Base-by-base conservation (phyloP, 306 rosid species). In the Arachis stenosperma region DNA sequence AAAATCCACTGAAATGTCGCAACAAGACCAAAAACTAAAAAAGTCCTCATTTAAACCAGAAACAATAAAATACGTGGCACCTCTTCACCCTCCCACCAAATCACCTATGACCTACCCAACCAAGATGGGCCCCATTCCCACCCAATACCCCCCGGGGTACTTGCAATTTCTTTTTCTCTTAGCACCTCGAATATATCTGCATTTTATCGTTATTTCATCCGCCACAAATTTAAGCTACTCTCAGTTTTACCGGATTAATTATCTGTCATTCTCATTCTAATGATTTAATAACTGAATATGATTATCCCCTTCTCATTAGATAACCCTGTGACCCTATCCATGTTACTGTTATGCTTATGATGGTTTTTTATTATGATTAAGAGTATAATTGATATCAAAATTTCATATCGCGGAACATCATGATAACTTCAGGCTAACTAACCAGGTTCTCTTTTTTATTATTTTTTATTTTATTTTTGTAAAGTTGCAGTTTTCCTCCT, bases 41-140 rank as follows among this genome's bases (percentile, higher is more conserved):
- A 2, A 33, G 3, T 33, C 4, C 37, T 2, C 37, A 33, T 33
- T 33, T 33, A 33, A 15, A 5, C 51, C 9, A 48, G 43, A 44
- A 3, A 33, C 0, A 27, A 70, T 17, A 17, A 64, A 7, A 54
- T 74, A 80, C 71, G 57, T 74, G 76, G 79, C 76, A 15, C 44
- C 8, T 11, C 3, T 5, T 2, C 0, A 3, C 6, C 11, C n/a
- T 48, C 33, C 74, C 63, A 80, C 39, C 3, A 12, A 68, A 15
- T 22, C 27, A 22, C 27, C 27, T 22, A 22, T 22, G 1, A 22
- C 27, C 27, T 22, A 22, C 62, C 11, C 37, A 6, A 13, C 62
- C 27, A 0, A 42, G 2, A 50, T 9, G 71, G 82, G 64, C 39
- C 85, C 87, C 85, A 80, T 81, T 11, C 69, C 55, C 53, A 47